These are phyloP conservation scores for Flueggea neowawraea DNA, from an alignment of 441 rosid genomes.

Conservation along the genomic window DNA sequence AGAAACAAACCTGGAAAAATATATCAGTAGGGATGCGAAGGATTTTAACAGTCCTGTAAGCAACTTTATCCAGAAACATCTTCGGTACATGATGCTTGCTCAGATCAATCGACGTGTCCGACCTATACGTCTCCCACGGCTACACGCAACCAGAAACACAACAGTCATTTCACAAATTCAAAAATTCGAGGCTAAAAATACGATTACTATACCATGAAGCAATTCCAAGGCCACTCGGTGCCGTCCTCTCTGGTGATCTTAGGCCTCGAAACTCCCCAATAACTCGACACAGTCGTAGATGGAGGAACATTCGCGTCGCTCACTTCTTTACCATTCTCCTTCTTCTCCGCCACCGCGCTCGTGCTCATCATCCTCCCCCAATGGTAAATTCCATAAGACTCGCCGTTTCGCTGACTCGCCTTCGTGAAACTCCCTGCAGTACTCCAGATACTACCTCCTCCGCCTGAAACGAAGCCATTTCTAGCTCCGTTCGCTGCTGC, in stretches of 20 bases:
- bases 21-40: slow-evolving; percentile 68
- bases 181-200: slow-evolving; percentile 8
- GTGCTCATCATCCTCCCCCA: slow-evolving; percentile 39
- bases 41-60: slow-evolving; percentile 57
- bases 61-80: slow-evolving; percentile 52
- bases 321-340: slow-evolving; percentile 4
- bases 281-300: slow-evolving; percentile 27
- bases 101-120: slow-evolving; percentile 64
- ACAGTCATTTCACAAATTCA: not conserved
- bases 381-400: slow-evolving; percentile 6
- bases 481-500: not conserved
- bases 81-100: slow-evolving; percentile 65
- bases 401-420: not conserved
- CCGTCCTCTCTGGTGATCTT: slow-evolving; percentile 68
- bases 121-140: slow-evolving; percentile 72
- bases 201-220: slow-evolving; percentile 51
- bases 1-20: slow-evolving; percentile 53
- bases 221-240: slow-evolving; percentile 74
- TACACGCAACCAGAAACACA: slow-evolving; percentile 15
- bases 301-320: slow-evolving; percentile 6
- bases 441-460: not conserved
- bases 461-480: not conserved
- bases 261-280: slow-evolving; percentile 71
- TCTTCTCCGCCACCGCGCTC: slow-evolving; percentile 12
- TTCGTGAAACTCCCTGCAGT: not conserved